Base-by-base conservation (phyloP, 495 filamentous ascomycete genomes). In the Pyronema omphalodes region DNA sequence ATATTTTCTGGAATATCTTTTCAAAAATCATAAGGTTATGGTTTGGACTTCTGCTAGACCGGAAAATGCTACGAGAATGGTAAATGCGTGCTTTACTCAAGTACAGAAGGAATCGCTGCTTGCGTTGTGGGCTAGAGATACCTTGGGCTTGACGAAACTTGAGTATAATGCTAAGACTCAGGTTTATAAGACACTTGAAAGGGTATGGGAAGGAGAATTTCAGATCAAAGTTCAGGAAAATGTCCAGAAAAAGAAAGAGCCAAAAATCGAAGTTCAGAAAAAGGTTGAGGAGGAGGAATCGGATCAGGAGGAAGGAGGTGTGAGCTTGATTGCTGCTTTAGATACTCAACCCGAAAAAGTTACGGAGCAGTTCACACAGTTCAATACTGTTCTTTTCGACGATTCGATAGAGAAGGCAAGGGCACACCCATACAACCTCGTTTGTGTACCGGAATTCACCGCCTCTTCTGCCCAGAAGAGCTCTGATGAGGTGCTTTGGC, bases 361-460 rank as follows among this genome's bases (percentile, higher is more conserved):
- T 3, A n/a, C 39, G 14, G 50, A 7, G 11, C 58, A 29, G 23
- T 98, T 86, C 84, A 70, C 74, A 56, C 89, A 94, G 67, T 71
- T 68, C n/a, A 89, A 95, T 65, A 96, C 91, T 0, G 69, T 98
- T 34, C 70, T 98, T 9, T 79, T 96, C 18, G 91, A 98, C 57
- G 93, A 96, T 66, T 81, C 77, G 47, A 63, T 62, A 9, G 68
- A 83, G 56, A 98, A 96, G 70, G 91, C 82, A 1, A 71, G 73
- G 49, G 79, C 75, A 54, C 83, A 98, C 64, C 93, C 93, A 0
- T 78, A 74, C 68, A 98, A 96, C 55, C 75, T 86, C 17, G 66
- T 96, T 9, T 70, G 81, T 56, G 71, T 96, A 36, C 81, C 86
- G 0, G 87, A 91, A 62, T 94, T 89, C 63, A 35, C 57, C 59